Conservation (phyloP, 78 protist genomes). For the Planoprotostelium fungivorum region DNA sequence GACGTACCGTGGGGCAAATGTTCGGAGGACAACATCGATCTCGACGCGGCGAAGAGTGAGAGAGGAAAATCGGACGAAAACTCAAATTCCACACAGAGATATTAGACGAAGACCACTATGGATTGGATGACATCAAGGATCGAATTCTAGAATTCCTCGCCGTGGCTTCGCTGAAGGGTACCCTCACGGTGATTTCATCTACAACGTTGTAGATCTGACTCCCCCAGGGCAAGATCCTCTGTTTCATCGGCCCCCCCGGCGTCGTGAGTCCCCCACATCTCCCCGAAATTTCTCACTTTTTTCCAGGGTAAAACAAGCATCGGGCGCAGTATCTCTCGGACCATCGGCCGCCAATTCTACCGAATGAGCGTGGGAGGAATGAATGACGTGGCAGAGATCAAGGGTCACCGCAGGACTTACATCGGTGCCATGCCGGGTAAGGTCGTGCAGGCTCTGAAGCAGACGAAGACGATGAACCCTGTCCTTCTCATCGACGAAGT, state of each 20-base stretch:
- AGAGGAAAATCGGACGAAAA: neutral
- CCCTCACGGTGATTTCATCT: constrained; percentile 12
- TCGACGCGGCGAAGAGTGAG: neutral
- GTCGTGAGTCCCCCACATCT: no score
- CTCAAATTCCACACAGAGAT: constrained; percentile 27
- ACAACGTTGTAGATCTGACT: constrained; percentile 11
- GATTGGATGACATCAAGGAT: constrained; percentile 86
- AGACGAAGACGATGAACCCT: constrained; percentile 77
- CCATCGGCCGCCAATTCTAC: constrained; percentile 74
- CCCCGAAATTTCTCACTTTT: no score
- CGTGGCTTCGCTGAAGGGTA: constrained; percentile 42
- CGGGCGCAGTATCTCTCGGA: constrained; percentile 74
- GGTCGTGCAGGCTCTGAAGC: constrained; percentile 85
- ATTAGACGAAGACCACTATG: constrained; percentile 84
- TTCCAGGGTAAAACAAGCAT: constrained; percentile 93
- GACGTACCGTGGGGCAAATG: neutral
- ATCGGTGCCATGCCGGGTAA: constrained; percentile 96
- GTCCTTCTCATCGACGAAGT: constrained; percentile 94
- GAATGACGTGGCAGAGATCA: constrained; percentile 91
- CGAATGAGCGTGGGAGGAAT: constrained; percentile 95
- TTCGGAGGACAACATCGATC: neutral
- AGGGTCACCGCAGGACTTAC: constrained; percentile 86
- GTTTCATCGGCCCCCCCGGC: constrained; percentile 93
- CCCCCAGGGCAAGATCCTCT: constrained; percentile 84
- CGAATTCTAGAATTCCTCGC: constrained; percentile 92